phyloP scores from a whole-genome alignment of 179 eudicot species.

The Silene noctiflora region DNA sequence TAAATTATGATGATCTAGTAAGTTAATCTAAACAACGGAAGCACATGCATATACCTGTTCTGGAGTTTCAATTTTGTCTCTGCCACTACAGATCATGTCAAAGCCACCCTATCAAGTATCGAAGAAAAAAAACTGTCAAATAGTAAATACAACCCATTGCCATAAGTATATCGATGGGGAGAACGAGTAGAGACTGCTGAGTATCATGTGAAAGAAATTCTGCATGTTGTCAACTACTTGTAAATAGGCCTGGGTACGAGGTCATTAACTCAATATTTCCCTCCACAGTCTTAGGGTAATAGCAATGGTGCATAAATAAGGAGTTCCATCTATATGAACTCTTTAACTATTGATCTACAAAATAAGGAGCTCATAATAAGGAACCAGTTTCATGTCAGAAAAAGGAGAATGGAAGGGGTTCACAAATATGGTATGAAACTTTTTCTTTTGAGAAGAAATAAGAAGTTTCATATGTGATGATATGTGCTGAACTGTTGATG shows the following conservation, averaged over 20 bases:
- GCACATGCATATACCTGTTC: slow-evolving; percentile 9
- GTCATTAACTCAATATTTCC: not conserved
- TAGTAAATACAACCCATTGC: not conserved
- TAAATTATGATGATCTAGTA: not conserved
- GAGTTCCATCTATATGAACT: no score
- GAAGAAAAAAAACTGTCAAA: not conserved
- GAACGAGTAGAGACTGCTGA: not conserved
- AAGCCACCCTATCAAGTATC: slow-evolving; percentile 29
- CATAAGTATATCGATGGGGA: not conserved
- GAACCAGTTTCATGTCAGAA: no score
- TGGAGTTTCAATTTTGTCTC: slow-evolving; percentile 21
- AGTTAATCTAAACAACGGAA: not conserved
- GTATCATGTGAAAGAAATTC: not conserved
- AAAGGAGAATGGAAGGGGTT: no score
- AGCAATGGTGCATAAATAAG: no score
- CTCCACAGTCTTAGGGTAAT: no score
- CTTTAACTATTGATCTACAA: no score
- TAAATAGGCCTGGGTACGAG: no score
- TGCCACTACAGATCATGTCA: slow-evolving; percentile 22
- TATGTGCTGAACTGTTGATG: no score
- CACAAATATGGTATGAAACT: no score
- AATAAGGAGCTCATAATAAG: no score
- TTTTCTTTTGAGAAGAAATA: no score
- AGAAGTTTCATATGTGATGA: no score
- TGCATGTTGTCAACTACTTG: not conserved